Evolutionary conservation across 352 stramenopile species (phyloP).

Genomic region (Paralagenidium karlingii): DNA sequence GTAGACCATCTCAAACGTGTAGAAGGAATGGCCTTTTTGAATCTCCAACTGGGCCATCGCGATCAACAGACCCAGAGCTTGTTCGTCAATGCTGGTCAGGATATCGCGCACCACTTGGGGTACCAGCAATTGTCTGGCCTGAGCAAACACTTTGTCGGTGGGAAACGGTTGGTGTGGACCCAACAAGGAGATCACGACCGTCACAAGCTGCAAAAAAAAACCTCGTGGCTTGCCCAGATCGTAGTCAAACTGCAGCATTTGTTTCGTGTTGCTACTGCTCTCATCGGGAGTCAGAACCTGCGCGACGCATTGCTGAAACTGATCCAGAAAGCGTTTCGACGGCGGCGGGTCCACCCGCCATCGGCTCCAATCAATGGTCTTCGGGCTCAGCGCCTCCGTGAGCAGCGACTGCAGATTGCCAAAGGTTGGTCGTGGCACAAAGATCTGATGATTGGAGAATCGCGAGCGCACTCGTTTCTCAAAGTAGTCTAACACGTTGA

Average conservation of each 20-base stretch:
- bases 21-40: conserved; percentile 42
- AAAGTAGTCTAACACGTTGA: conserved; percentile 68
- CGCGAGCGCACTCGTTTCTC: conserved; percentile 76
- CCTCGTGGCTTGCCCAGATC: conserved; percentile 51
- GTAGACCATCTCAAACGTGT: conserved; percentile 81
- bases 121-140: conserved; percentile 28
- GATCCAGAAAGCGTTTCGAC: conserved; percentile 17
- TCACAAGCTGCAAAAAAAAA: conserved; percentile 54
- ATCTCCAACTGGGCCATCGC: conserved; percentile 71
- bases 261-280: conserved; percentile 13
- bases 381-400: conserved; percentile 19
- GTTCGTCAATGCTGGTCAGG: conserved; percentile 42
- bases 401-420: conserved; percentile 32
- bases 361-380: conserved; percentile 10
- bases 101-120: conserved; percentile 34
- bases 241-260: conserved; percentile 58
- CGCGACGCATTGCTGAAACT: conserved; percentile 27
- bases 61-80: conserved; percentile 60
- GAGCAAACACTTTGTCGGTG: conserved; percentile 10
- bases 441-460: conserved; percentile 75
- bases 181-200: conserved; percentile 34
- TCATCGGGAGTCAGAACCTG: no score
- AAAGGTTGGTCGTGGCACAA: conserved; percentile 48
- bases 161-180: conserved; percentile 11
- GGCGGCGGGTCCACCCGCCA: no score